Evolutionary conservation across 441 rosid species (phyloP).

Genomic region (Adansonia madagascariensis): DNA sequence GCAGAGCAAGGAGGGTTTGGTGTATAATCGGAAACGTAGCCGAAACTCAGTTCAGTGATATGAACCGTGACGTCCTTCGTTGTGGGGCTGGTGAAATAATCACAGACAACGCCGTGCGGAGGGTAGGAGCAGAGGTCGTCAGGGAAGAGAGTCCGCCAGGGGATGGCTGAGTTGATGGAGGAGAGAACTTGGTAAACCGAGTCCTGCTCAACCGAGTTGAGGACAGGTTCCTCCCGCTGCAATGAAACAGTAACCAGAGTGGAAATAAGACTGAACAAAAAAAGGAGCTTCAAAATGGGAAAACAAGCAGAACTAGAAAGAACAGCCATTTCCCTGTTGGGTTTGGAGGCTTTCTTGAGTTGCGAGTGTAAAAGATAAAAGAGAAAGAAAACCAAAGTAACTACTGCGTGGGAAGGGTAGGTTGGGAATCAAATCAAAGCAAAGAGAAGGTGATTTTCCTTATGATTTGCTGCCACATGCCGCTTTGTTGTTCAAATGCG

Average conservation of each 20-base stretch:
- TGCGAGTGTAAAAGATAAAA: neutral
- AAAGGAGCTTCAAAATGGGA: conserved; percentile 7
- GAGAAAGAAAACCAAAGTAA: neutral
- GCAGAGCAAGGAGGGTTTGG: conserved; percentile 67
- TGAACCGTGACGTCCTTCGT: conserved; percentile 41
- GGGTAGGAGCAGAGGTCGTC: conserved; percentile 67
- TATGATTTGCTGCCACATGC: neutral
- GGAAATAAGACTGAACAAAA: conserved; percentile 28
- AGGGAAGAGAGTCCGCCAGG: conserved; percentile 61
- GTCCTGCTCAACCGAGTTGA: conserved; percentile 58
- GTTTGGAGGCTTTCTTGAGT: neutral
- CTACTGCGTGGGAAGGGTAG: neutral
- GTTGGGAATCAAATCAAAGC: neutral
- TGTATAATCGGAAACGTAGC: conserved; percentile 60
- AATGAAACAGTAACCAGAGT: conserved; percentile 21
- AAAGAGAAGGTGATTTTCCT: neutral
- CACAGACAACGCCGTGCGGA: conserved; percentile 70
- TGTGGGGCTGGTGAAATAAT: conserved; percentile 37
- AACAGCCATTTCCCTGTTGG: conserved; percentile 23
- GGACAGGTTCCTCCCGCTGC: conserved; percentile 37
- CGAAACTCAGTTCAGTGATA: conserved; percentile 61
- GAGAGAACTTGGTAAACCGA: conserved; percentile 51
- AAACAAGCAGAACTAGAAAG: neutral
- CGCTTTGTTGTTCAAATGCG: neutral
- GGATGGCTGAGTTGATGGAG: conserved; percentile 53